These are phyloP conservation scores for Coemansia sp. DNA, from an alignment of 192 early-diverging fungal species.

Conservation along the genomic window DNA sequence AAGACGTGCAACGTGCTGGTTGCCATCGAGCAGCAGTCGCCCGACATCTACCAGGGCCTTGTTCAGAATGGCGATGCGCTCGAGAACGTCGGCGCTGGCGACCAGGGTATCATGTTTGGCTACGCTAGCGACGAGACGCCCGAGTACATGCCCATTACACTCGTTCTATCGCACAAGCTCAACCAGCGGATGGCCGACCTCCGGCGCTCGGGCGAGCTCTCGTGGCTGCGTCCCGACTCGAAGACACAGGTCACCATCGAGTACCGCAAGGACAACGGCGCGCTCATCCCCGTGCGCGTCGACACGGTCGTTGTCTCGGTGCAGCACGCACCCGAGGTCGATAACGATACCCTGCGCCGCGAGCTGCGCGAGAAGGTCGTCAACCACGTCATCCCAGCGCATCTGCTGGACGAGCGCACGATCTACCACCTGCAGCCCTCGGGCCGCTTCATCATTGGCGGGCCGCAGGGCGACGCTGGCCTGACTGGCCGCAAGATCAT, in stretches of 20 bases:
- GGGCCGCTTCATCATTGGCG: constrained; percentile 98
- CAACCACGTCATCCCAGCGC: constrained; percentile 87
- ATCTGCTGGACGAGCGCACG: constrained; percentile 84
- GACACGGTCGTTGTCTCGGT: constrained; percentile 97
- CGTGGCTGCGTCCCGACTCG: constrained; percentile 97
- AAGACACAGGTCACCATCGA: constrained; percentile 99
- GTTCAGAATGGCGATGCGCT: constrained; percentile 87
- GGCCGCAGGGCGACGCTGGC: constrained; percentile 99
- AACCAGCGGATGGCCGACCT: constrained; percentile 95
- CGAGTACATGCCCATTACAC: constrained; percentile 97
- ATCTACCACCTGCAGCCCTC: constrained; percentile 98
- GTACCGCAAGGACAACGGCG: constrained; percentile 94
- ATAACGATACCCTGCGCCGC: constrained; percentile 77
- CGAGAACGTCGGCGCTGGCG: constrained; percentile 98
- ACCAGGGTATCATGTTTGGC: constrained; percentile 93
- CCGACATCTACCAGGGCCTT: constrained; percentile 97
- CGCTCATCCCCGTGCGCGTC: constrained; percentile 92
- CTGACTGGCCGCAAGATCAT: constrained; percentile 97
- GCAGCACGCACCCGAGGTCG: constrained; percentile 91
- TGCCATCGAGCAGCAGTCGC: constrained; percentile 99
- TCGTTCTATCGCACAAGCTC: constrained; percentile 94
- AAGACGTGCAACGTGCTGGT: constrained; percentile 99
- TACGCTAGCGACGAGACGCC: constrained; percentile 99
- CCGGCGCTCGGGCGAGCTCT: constrained; percentile 85
- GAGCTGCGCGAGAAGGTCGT: constrained; percentile 92